Evolutionary conservation across 495 filamentous ascomycete genomes (phyloP), one percentile per base, ranked within the genome.

Genomic region (Tuber brumale): DNA sequence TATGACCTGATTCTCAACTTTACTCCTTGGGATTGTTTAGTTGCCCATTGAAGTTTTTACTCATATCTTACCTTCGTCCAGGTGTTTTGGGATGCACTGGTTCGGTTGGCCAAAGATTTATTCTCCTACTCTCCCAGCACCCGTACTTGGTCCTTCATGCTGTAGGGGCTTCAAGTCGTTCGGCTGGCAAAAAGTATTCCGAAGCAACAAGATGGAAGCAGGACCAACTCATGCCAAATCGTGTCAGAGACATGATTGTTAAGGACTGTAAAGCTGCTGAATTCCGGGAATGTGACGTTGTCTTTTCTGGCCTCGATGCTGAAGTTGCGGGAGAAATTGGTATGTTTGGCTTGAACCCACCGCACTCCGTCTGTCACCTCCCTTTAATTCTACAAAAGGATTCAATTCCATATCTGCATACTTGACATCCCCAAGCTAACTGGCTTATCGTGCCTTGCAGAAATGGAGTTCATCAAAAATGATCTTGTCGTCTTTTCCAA

Each of bases 181-280:
- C 92, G 6, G 91, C 90, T 3, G 92, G 92, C 76, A 94, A 94
- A 86, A 90, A 88, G 83, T 95, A 95, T 86, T 90, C 89, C 84
- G 91, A 94, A 85, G 93, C 93, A 43, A 92, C 93, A 74, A 86
- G 86, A 72, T 97, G 93, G 93, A 95, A 95, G 87, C 93, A 95
- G 85, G 86, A 90, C 27, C 86, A 87, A 48, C 89, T 91, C 70
- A 92, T 96, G 88, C 89, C 89, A 39, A 85, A 89, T 77, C 85
- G 84, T 69, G 86, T 93, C 39, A 90, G 87, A 79, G 89, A 92
- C 74, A 85, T 95, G 70, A 86, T 93, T 37, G 88, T 95, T 48
- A 89, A 90, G 79, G 89, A 91, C 76, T 95, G 93, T 88, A 90
- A 85, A 82, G 88, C 93, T 8, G 87, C 87, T 80, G 87, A 92